Evolutionary conservation across 257 asterid genomes (phyloP).

Genomic region (Ehretia macrophylla): DNA sequence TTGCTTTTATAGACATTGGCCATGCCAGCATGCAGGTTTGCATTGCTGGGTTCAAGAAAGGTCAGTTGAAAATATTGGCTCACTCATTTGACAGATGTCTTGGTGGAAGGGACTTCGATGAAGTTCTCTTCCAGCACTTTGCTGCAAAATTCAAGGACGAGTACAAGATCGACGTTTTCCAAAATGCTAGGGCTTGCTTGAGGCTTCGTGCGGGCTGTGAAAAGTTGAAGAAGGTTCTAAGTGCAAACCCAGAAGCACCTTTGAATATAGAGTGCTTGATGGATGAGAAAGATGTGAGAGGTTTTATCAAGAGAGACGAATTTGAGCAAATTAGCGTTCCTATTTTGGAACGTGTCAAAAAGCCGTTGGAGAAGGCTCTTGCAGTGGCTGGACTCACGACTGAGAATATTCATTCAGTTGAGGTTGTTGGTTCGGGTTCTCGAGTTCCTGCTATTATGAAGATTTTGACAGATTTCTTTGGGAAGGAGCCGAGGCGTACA

Average conservation of each 20-base stretch:
- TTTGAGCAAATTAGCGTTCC: slow-evolving; percentile 83
- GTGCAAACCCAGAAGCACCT: slow-evolving; percentile 95
- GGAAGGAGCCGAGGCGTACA: slow-evolving; percentile 90
- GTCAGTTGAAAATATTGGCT: slow-evolving; percentile 84
- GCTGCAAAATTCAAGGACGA: slow-evolving; percentile 90
- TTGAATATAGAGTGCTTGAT: slow-evolving; percentile 87
- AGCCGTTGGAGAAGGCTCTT: slow-evolving; percentile 91
- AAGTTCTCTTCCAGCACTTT: slow-evolving; percentile 78
- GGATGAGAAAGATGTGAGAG: slow-evolving; percentile 95
- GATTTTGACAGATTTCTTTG: slow-evolving; percentile 83
- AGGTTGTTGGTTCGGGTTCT: slow-evolving; percentile 93
- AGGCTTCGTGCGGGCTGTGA: slow-evolving; percentile 94
- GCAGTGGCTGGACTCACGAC: slow-evolving; percentile 64
- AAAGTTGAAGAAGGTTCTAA: slow-evolving; percentile 80
- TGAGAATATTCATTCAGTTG: slow-evolving; percentile 71
- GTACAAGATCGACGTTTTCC: slow-evolving; percentile 83
- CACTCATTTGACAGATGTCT: slow-evolving; percentile 85
- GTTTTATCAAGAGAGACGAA: slow-evolving; percentile 85
- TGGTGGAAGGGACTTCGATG: slow-evolving; percentile 97
- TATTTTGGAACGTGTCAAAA: slow-evolving; percentile 83
- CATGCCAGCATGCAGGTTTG: slow-evolving; percentile 94
- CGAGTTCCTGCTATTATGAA: slow-evolving; percentile 82
- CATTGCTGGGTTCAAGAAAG: slow-evolving; percentile 90
- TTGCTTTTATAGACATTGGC: slow-evolving; percentile 86
- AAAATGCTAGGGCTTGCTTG: slow-evolving; percentile 87